phyloP scores from a whole-genome alignment of 495 filamentous ascomycete species.

The Evansstolkia leycettana region DNA sequence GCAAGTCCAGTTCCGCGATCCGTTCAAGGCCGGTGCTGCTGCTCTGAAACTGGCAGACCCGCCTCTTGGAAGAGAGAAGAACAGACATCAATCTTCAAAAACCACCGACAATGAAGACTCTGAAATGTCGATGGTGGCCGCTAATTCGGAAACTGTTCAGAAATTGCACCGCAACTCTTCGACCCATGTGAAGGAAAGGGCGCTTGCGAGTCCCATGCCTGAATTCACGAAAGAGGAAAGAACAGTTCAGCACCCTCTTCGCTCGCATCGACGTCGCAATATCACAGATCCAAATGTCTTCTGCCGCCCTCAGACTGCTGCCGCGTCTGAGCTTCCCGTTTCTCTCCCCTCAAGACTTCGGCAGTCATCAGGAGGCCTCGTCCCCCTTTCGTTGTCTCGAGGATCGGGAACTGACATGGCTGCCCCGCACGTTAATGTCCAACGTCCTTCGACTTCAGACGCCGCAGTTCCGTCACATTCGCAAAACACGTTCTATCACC shows the following conservation, averaged over 20 bases:
- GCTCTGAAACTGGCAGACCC: not conserved
- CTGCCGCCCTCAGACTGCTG: conserved; percentile 16
- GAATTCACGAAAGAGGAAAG: conserved; percentile 15
- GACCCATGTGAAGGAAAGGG: conserved; percentile 23
- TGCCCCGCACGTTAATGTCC: conserved; percentile 3
- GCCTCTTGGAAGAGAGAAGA: not conserved
- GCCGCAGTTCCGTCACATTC: conserved; percentile 16
- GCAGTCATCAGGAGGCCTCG: conserved; percentile 3
- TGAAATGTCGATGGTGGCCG: conserved; percentile 2
- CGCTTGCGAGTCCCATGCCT: conserved; percentile 19
- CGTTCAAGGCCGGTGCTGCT: conserved; percentile 13
- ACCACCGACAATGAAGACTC: conserved; percentile 2
- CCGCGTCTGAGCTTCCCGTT: conserved; percentile 8
- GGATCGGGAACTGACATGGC: conserved; percentile 11
- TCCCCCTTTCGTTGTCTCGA: conserved; percentile 16
- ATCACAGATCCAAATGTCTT: conserved; percentile 32
- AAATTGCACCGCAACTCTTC: conserved; percentile 15
- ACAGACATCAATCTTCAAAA: not conserved
- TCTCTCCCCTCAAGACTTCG: conserved; percentile 4
- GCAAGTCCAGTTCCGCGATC: conserved; percentile 21
- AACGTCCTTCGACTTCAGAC: conserved; percentile 19
- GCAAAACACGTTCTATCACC: conserved; percentile 9
- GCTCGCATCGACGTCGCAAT: conserved; percentile 21
- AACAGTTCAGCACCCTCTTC: conserved; percentile 10
- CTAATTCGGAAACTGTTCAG: too few relatives aligned